Conservation (phyloP, 192 early-diverging fungal genomes). For the Entomortierella lignicola region DNA sequence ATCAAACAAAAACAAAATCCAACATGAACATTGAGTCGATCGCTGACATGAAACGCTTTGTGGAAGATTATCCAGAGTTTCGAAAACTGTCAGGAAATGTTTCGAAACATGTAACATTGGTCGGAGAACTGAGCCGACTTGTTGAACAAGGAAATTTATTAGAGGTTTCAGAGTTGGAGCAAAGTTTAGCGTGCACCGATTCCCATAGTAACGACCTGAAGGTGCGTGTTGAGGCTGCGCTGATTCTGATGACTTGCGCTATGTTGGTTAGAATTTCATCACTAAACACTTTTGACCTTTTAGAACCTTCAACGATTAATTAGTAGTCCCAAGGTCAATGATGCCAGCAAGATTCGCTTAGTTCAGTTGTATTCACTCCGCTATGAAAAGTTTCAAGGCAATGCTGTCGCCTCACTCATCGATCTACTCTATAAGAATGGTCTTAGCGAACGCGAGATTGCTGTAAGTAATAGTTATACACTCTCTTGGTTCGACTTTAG, state of each 20-base stretch:
- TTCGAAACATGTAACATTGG: slow-evolving; percentile 97
- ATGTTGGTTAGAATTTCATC: not conserved
- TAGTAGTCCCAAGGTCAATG: slow-evolving; percentile 71
- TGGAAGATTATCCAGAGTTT: slow-evolving; percentile 99
- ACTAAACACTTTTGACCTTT: not conserved
- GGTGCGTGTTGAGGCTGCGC: slow-evolving; percentile 32
- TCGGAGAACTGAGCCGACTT: slow-evolving; percentile 91
- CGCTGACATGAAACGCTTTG: slow-evolving; percentile 98
- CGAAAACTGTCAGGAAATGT: slow-evolving; percentile 96
- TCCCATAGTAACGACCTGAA: slow-evolving; percentile 89
- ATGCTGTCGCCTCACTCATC: slow-evolving; percentile 76
- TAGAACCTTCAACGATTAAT: slow-evolving; percentile 80
- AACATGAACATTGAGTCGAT: slow-evolving; percentile 95
- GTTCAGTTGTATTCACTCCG: slow-evolving; percentile 90
- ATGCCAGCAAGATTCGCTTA: slow-evolving; percentile 82
- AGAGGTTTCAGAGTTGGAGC: slow-evolving; percentile 93
- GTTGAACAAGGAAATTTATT: slow-evolving; percentile 81
- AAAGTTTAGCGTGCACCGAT: slow-evolving; percentile 91
- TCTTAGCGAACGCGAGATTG: slow-evolving; percentile 77
- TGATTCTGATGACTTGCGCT: too few species aligned
- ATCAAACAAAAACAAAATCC: slow-evolving; percentile 91
- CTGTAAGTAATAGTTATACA: slow-evolving; percentile 58
- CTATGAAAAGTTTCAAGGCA: slow-evolving; percentile 87
- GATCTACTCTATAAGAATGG: slow-evolving; percentile 79
- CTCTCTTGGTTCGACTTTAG: not conserved